Percentiles rank a stretch among this genome's conserved stretches.
phyloP scores from a whole-genome alignment of 148 eudicot genomes.

The Chenopodium quinoa region DNA sequence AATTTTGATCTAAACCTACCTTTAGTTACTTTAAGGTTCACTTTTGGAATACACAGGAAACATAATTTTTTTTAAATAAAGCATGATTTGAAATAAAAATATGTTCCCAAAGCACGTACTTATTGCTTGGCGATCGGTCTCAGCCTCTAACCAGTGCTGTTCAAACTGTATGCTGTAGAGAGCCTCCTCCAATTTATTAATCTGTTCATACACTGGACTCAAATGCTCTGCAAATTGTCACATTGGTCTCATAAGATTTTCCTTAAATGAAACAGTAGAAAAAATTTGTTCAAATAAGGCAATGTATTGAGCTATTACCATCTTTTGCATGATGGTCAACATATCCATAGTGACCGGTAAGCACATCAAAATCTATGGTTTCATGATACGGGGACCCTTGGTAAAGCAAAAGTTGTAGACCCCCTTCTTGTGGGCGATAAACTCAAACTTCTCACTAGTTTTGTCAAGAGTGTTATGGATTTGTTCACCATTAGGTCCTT shows the following conservation, averaged over 20 bases:
- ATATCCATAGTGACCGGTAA: slow-evolving; percentile 50
- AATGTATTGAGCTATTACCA: slow-evolving; percentile 35
- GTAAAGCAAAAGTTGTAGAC: slow-evolving; percentile 63
- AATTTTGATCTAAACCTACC: not conserved
- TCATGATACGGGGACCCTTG: slow-evolving; percentile 77
- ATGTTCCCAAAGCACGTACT: slow-evolving; percentile 33
- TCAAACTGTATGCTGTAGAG: slow-evolving; percentile 81
- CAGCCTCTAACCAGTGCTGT: slow-evolving; percentile 89
- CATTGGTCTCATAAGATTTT: not conserved
- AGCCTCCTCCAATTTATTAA: slow-evolving; percentile 68
- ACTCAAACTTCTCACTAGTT: slow-evolving; percentile 66
- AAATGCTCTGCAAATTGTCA: slow-evolving; percentile 59
- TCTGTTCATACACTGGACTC: slow-evolving; percentile 64
- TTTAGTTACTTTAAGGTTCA: not conserved
- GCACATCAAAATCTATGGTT: slow-evolving; percentile 77
- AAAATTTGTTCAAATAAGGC: not conserved
- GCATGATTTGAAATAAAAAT: not conserved
- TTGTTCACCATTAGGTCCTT: slow-evolving; percentile 65
- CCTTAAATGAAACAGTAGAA: not conserved
- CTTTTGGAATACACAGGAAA: not conserved
- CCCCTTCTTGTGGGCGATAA: slow-evolving; percentile 55
- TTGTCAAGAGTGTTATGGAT: slow-evolving; percentile 49
- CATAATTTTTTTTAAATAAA: not conserved
- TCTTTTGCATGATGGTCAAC: slow-evolving; percentile 72
- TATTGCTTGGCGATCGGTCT: slow-evolving; percentile 72